phyloP scores from a whole-genome alignment of 2,329 filamentous ascomycete genomes.

The Penicillium sp. region DNA sequence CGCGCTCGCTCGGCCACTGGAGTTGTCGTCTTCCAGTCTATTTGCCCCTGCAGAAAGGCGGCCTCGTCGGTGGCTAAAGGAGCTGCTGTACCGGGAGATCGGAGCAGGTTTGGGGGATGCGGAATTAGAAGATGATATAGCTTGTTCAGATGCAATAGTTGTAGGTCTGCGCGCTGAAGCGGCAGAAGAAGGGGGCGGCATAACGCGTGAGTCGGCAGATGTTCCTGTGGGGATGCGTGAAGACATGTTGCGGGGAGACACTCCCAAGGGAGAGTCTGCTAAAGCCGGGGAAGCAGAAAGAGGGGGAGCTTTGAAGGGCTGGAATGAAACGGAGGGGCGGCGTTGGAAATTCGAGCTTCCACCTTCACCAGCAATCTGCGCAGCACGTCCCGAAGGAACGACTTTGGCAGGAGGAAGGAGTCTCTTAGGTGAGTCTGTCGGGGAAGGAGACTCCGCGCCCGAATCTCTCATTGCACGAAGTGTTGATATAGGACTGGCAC shows the following conservation, averaged over 20 bases:
- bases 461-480: constrained; percentile 65
- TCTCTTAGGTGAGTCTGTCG: constrained; percentile 51
- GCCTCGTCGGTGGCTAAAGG: constrained; percentile 80
- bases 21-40: constrained; percentile 50
- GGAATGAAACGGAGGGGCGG: constrained; percentile 82
- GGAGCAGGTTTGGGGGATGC: constrained; percentile 76
- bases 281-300: constrained; percentile 81
- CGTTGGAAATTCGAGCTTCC: constrained; percentile 55
- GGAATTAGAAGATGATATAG: constrained; percentile 63
- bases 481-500: constrained; percentile 82
- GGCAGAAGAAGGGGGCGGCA: constrained; percentile 39
- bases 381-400: constrained; percentile 31
- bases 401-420: constrained; percentile 40
- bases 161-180: constrained; percentile 38
- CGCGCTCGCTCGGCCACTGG: constrained; percentile 58
- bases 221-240: constrained; percentile 39
- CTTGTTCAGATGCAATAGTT: constrained; percentile 60
- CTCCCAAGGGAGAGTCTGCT: constrained; percentile 47
- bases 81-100: constrained; percentile 86
- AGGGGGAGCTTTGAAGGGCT: constrained; percentile 94
- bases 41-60: constrained; percentile 72
- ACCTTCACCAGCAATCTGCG: constrained; percentile 44
- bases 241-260: constrained; percentile 52
- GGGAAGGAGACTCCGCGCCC: constrained; percentile 49
- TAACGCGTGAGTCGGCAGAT: constrained; percentile 40